Percentiles rank a stretch among this genome's conserved stretches.
phyloP scores from a whole-genome alignment of 2,329 filamentous ascomycete species.

The Fusarium aywerte region DNA sequence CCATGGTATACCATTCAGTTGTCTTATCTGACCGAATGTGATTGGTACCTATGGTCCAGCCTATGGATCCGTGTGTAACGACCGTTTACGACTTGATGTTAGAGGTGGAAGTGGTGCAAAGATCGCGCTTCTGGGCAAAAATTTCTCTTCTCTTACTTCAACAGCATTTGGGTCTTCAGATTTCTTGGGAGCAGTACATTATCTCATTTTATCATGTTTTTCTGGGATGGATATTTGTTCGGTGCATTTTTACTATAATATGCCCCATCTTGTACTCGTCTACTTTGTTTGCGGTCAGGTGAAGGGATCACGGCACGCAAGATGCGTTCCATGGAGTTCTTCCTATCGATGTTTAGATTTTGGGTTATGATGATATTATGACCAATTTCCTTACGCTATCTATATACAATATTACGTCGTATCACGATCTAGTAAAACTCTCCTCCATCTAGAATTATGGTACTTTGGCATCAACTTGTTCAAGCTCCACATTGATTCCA shows the following conservation, averaged over 20 bases:
- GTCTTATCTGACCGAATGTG: conserved; percentile 3
- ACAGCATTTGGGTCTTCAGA: conserved; percentile 1
- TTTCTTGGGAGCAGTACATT: conserved; percentile 8
- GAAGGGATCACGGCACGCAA: conserved; percentile 19
- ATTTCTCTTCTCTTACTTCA: conserved; percentile 26
- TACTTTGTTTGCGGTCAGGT: conserved; percentile 24
- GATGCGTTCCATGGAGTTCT: conserved; percentile 27
- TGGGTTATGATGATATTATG: conserved; percentile 40
- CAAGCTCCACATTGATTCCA: conserved; percentile 14
- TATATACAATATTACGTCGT: background rate
- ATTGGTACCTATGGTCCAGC: conserved; percentile 11
- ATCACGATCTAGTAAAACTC: background rate
- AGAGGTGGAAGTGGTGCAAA: conserved; percentile 33
- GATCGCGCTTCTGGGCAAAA: conserved; percentile 32
- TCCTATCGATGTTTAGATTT: conserved; percentile 29
- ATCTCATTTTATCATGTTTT: conserved; percentile 6
- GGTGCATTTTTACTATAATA: conserved; percentile 31
- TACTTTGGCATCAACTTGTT: background rate
- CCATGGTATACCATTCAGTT: conserved; percentile 15
- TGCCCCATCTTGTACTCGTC: conserved; percentile 32
- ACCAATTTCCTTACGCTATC: conserved; percentile 7
- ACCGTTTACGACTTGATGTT: conserved; percentile 41
- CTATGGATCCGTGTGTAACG: conserved; percentile 31
- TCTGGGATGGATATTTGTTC: conserved; percentile 8
- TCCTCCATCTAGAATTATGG: background rate